Evolutionary conservation across 2,329 filamentous ascomycete species (phyloP).

Genomic region (Cytospora mali): DNA sequence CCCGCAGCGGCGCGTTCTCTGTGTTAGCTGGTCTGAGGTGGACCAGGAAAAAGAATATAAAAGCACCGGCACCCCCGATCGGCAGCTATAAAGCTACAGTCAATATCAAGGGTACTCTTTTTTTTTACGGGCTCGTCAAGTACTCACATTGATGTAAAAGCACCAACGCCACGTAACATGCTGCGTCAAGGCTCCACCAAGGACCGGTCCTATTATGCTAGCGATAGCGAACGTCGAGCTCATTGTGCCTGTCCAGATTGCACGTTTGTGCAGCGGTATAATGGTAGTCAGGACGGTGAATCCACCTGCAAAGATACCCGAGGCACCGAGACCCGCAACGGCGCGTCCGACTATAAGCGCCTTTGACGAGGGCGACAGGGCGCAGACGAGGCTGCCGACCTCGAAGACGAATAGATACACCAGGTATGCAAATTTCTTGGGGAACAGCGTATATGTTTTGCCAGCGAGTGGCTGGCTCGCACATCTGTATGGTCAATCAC

Average conservation of each 20-base stretch:
- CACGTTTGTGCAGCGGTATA: constrained; percentile 31
- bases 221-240: too few relatives aligned
- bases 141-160: constrained; percentile 40
- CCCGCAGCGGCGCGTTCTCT: too few relatives aligned
- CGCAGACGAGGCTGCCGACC: constrained; percentile 41
- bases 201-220: constrained; percentile 31
- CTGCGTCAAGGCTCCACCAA: constrained; percentile 34
- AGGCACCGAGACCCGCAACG: too few relatives aligned
- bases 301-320: too few relatives aligned
- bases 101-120: too few relatives aligned
- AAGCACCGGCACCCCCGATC: constrained; percentile 34
- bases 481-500: too few relatives aligned
- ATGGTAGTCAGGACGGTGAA: too few relatives aligned
- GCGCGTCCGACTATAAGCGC: constrained; percentile 48
- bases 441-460: constrained; percentile 8
- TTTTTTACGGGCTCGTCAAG: too few relatives aligned
- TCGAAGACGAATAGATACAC: constrained; percentile 7
- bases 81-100: too few relatives aligned
- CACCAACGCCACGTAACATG: constrained; percentile 36
- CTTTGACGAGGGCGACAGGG: constrained; percentile 46
- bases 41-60: constrained; percentile 41
- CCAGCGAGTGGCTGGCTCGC: too few relatives aligned
- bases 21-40: constrained; percentile 35
- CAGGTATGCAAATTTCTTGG: constrained; percentile 1
- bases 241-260: too few relatives aligned